Conservation (phyloP, 768 basidiomycete species). For the Tephrocybe sp. region DNA sequence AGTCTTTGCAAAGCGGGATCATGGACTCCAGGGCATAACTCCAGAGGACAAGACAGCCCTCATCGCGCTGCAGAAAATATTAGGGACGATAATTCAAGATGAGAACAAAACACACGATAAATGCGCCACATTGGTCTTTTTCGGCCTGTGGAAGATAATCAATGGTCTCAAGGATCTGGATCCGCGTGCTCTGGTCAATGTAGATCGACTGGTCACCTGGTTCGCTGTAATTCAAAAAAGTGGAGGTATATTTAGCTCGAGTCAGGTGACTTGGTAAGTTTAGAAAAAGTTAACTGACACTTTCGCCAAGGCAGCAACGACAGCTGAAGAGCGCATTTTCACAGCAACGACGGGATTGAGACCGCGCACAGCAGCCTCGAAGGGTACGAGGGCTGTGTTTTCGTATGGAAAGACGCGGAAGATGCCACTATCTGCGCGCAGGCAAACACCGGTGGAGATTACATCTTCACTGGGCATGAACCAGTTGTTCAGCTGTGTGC, state of each 20-base stretch:
- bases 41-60: conserved; percentile 82
- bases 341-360: conserved; percentile 86
- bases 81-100: not conserved
- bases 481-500: conserved; percentile 70
- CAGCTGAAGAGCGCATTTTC: conserved; percentile 70
- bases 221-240: conserved; percentile 34
- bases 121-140: conserved; percentile 88
- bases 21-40: conserved; percentile 68
- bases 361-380: conserved; percentile 73
- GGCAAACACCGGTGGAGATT: conserved; percentile 69
- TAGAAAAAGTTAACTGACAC: conserved; percentile 44
- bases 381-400: conserved; percentile 68
- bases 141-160: conserved; percentile 70
- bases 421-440: conserved; percentile 58
- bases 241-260: not conserved
- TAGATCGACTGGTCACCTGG: conserved; percentile 56
- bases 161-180: conserved; percentile 79
- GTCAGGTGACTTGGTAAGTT: not conserved
- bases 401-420: conserved; percentile 90
- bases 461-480: conserved; percentile 78
- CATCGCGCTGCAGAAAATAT: conserved; percentile 51
- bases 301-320: conserved; percentile 73
- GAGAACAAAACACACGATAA: conserved; percentile 45
- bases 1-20: conserved; percentile 68
- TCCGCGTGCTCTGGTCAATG: conserved; percentile 80